Evolutionary conservation across 768 basidiomycete genomes (phyloP).

Genomic region (Termitomyces sp.): DNA sequence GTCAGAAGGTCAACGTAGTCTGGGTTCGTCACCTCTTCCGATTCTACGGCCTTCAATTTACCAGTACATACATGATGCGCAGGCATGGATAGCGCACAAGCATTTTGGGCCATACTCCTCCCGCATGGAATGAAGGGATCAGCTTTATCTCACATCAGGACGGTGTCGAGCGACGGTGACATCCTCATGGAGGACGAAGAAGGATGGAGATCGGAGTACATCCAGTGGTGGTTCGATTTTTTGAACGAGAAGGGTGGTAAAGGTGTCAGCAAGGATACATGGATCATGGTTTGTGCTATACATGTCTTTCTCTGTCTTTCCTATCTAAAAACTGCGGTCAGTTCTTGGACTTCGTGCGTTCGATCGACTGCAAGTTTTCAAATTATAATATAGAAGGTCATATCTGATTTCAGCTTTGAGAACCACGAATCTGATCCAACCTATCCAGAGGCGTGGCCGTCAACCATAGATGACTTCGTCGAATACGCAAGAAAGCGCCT

Average conservation of each 20-base stretch:
- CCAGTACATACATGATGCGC: neutral
- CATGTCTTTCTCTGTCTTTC: neutral
- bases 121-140: constrained; percentile 65
- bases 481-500: constrained; percentile 50
- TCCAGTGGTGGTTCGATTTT: constrained; percentile 77
- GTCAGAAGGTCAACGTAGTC: constrained; percentile 70
- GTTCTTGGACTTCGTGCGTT: constrained; percentile 77
- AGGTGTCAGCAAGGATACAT: constrained; percentile 85
- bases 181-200: constrained; percentile 40
- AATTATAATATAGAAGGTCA: constrained; percentile 75
- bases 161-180: constrained; percentile 36
- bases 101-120: constrained; percentile 75
- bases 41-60: neutral
- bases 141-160: constrained; percentile 42
- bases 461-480: constrained; percentile 81
- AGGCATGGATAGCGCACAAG: constrained; percentile 69
- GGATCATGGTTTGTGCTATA: constrained; percentile 64
- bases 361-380: constrained; percentile 65
- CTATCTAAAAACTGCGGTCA: constrained; percentile 22
- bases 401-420: constrained; percentile 9
- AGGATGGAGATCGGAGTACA: constrained; percentile 62
- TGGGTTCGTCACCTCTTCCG: constrained; percentile 42
- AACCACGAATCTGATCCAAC: constrained; percentile 1
- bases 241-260: constrained; percentile 57
- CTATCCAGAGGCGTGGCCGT: constrained; percentile 74